Evolutionary conservation across 1,284 basidiomycete species (phyloP), one percentile per base, ranked within the genome.

Genomic region (Moniliella sp.): DNA sequence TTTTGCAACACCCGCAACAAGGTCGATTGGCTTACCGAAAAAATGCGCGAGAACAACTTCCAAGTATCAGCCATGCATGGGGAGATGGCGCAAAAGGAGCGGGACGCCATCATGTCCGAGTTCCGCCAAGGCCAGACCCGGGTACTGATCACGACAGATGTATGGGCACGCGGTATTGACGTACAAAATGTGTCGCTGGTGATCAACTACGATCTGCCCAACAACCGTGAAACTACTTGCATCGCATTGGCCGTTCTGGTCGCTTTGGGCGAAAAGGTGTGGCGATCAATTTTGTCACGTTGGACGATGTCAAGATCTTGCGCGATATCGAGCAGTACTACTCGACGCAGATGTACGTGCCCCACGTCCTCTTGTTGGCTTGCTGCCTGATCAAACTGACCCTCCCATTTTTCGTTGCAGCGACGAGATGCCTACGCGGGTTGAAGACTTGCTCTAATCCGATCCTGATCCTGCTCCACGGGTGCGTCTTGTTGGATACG

Each of bases 11-110:
- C 79, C 32, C 70, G 80, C 61, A 70, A 79, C 67, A 84, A 84
- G 71, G 81, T 86, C 53, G 80, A 84, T 66, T 84, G 81, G 80
- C 68, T 88, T 51, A 86, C 81, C n/a, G 79, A 88, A 67, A 83
- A 84, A 70, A 77, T 83, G 71, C 76, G 76, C 62, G 67, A 67
- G 18, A 70, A 79, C 47, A 81, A 91, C 67, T 93, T 91, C 67
- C 88, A 81, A 43, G 82, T 91, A 38, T 84, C 80, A 34, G 78
- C 80, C 56, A 84, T 86, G 80, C 76, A 79, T 68, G 82, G 81
- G 48, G 83, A 88, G 65, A 88, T 88, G 82, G 81, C 84, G 63
- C 78, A 82, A 68, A 75, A 74, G 62, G 76, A 82, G 64, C 79
- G 83, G 52, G 82, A 91, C 64, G 76, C 82, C 54, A 71, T 88